Evolutionary conservation across 495 filamentous ascomycete species (phyloP).

Genomic region (Wilcoxina mikolae): DNA sequence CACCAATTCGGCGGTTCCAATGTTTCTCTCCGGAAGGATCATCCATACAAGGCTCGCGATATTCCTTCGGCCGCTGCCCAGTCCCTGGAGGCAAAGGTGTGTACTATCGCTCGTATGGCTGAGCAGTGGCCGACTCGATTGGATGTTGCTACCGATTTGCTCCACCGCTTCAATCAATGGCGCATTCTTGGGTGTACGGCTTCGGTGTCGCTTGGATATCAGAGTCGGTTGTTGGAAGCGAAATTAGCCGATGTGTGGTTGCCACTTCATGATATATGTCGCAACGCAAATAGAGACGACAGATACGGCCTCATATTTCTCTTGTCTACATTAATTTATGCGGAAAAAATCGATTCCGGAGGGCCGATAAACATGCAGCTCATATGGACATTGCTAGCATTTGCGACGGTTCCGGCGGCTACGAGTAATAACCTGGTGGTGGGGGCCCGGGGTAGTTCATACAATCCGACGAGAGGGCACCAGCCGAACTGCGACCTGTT

Average conservation of each 20-base stretch:
- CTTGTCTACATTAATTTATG: slow-evolving; percentile 33
- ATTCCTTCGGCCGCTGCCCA: background rate
- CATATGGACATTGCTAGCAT: slow-evolving; percentile 31
- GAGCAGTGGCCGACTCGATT: background rate
- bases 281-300: slow-evolving; percentile 7
- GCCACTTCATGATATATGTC: slow-evolving; percentile 29
- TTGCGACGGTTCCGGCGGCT: slow-evolving; percentile 26
- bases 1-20: slow-evolving; percentile 35
- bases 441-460: too few species aligned
- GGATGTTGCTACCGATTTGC: background rate
- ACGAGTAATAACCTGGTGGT: too few species aligned
- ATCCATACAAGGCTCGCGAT: slow-evolving; percentile 8
- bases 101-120: background rate
- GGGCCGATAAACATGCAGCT: slow-evolving; percentile 23
- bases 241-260: too few species aligned
- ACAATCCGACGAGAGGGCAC: too few species aligned
- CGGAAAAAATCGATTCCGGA: too few species aligned
- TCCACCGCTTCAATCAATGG: background rate
- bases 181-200: too few species aligned
- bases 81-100: background rate
- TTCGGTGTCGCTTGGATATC: too few species aligned
- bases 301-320: slow-evolving; percentile 36
- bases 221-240: too few species aligned
- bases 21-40: background rate
- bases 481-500: too few species aligned